Base-by-base conservation (phyloP, 441 rosid genomes). In the Gossypium trilobum region DNA sequence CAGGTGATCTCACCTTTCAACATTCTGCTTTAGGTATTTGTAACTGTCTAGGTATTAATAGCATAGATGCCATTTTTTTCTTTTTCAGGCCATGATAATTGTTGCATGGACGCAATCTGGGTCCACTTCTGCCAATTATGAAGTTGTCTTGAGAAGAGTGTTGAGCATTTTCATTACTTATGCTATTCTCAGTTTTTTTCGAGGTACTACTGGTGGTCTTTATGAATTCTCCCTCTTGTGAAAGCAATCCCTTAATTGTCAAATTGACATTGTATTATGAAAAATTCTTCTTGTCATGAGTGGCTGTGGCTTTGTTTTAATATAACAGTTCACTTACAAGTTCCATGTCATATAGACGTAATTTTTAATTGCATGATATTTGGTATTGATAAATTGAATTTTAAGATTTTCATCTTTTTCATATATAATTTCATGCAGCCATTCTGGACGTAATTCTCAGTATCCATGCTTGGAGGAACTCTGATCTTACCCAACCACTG, bases 151-250 rank as follows among this genome's bases (percentile, higher is more conserved):
- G 83, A 83, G 77, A 75, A 75, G 74, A 72, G 89, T 95, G 33
- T 68, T 90, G 84, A 95, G 90, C 89, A 86, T 95, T 77, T 95
- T 95, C 84, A 81, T 95, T 70, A 91, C 98, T 73, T 84, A 87
- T 57, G 89, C 91, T 82, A 85, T 95, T 82, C 97, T 95, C 75
- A 87, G 88, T 83, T 82, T 89, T 73, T 79, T 95, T 64, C 92
- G 83, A 87, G 98, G 99, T 93, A 84, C 50, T 63, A 74, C 60
- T 67, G 51, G 67, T 62, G 23, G 60, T 55, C 54, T 59, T 69
- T 61, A 39, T 63, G 59, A 17, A 17, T 51, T 29, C 33, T 17
- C 72, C 54, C 16, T 68, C 60, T 52, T 52, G 46, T 29, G 17
- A 51, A 50, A 51, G 60, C 72, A 17, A 29, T 68, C 72, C 54